Base-by-base conservation (phyloP, 345 rosid genomes). In the Rhodomyrtus tomentosa region DNA sequence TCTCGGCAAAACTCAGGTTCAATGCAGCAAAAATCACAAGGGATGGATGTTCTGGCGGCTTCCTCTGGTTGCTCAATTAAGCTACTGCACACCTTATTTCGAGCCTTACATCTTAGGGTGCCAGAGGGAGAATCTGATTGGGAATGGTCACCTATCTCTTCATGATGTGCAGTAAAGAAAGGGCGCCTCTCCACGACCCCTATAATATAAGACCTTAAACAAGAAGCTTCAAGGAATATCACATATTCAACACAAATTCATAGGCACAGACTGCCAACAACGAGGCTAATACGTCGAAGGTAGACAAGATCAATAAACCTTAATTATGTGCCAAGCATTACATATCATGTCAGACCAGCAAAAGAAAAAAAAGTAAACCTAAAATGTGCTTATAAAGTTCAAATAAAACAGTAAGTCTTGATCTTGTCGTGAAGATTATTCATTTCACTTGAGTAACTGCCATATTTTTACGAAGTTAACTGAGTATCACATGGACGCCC, bases 1-100 rank as follows among this genome's bases (percentile, higher is more conserved):
- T 93, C 93, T 86, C 89, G 84, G 88, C 98, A 96, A 88, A 96
- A 93, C 52, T 40, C 82, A 87, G 92, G 93, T 87, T 95, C 98
- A 49, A 59, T 45, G 84, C 99, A 96, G 89, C 98, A 96, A 87
- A 95, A 90, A 86, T 94, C 94, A 90, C 98, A 94, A 82, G 93
- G 91, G 93, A 94, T 90, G 48, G 88, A 48, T 50, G 88, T 85
- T 83, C 86, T 50, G 68, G 87, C 29, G 14, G 82, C 86, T 80
- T 84, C 80, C 84, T 87, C 93, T 81, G 82, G 85, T 29, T 84
- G 87, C 32, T 84, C 82, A 81, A 83, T 55, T 81, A 93, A 84
- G 90, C 96, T 91, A 79, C 51, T 52, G 88, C 99, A 95, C 82
- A 80, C 88, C 58, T 86, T 88, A 88, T 95, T 96, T 86, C 94